Percentiles rank a stretch among this genome's conserved stretches.
phyloP scores from a whole-genome alignment of 257 asterid species.

The Ocimum tenuiflorum region DNA sequence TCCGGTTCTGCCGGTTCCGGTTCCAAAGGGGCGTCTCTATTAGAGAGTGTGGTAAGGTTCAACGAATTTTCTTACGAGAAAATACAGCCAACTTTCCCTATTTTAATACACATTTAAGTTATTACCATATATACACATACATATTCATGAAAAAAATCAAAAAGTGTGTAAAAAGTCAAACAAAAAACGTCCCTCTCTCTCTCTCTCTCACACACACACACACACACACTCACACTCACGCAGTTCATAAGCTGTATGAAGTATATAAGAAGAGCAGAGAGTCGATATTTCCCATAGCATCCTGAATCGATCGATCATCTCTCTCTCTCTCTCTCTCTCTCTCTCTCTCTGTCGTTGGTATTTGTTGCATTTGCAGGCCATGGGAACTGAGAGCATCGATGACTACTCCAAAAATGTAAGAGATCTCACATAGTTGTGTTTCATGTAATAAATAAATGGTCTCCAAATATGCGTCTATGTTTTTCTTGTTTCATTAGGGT shows the following conservation, averaged over 20 bases:
- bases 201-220: not conserved
- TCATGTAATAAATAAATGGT: too few species aligned
- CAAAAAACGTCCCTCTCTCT: not conserved
- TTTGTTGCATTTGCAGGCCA: not conserved
- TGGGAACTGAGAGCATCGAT: slow-evolving; percentile 32
- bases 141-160: too few species aligned
- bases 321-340: not conserved
- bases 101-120: not conserved
- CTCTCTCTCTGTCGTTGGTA: not conserved
- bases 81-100: not conserved
- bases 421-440: too few species aligned
- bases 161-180: not conserved
- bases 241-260: too few species aligned
- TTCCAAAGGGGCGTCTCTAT: too few species aligned
- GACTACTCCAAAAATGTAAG: slow-evolving; percentile 26
- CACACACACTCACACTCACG: too few species aligned
- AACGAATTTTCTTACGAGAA: slow-evolving; percentile 11
- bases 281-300: too few species aligned
- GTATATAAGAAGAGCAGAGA: too few species aligned
- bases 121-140: too few species aligned
- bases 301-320: not conserved
- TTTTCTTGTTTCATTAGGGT: too few species aligned
- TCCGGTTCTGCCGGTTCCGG: too few species aligned
- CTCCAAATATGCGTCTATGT: too few species aligned
- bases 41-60: not conserved